These are phyloP conservation scores for Teratosphaeria viscida DNA, from an alignment of 2,329 filamentous ascomycete genomes.

Conservation along the genomic window DNA sequence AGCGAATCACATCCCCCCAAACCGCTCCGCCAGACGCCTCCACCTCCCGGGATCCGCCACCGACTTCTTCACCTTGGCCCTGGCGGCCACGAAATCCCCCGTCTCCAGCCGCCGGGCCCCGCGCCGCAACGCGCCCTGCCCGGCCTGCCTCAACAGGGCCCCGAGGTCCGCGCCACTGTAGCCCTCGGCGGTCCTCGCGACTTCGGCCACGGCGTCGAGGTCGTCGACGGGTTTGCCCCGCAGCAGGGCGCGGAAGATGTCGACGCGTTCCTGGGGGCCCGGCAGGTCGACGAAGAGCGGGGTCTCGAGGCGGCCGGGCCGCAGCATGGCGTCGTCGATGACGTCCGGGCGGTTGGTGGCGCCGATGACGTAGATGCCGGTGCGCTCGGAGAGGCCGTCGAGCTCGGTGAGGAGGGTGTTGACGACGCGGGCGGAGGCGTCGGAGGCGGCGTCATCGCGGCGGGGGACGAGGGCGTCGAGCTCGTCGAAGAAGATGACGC, in stretches of 20 bases:
- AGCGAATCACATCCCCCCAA: conserved; percentile 1
- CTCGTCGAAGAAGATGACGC: conserved; percentile 97
- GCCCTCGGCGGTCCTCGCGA: conserved; percentile 63
- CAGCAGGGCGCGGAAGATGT: conserved; percentile 66
- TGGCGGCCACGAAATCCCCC: conserved; percentile 37
- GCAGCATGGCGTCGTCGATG: conserved; percentile 90
- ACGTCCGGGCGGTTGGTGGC: conserved; percentile 94
- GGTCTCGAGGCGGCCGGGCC: conserved; percentile 79
- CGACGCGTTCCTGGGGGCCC: conserved; percentile 64
- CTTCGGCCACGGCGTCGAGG: conserved; percentile 39
- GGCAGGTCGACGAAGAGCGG: conserved; percentile 86
- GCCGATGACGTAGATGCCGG: conserved; percentile 86
- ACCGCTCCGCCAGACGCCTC: conserved; percentile 39
- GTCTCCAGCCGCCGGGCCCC: conserved; percentile 35
- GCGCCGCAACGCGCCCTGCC: conserved; percentile 44
- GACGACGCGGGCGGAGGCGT: conserved; percentile 79
- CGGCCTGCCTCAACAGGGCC: conserved; percentile 48
- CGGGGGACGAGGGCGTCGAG: conserved; percentile 84
- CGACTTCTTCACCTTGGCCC: conserved; percentile 36
- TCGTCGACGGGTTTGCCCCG: conserved; percentile 41
- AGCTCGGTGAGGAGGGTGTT: conserved; percentile 92
- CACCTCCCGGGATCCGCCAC: conserved; percentile 50
- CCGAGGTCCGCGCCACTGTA: conserved; percentile 65
- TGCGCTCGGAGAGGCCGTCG: conserved; percentile 64
- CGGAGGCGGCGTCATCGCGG: conserved; percentile 64